Evolutionary conservation across 179 eudicot species (phyloP).

Genomic region (Spergularia azorica): DNA sequence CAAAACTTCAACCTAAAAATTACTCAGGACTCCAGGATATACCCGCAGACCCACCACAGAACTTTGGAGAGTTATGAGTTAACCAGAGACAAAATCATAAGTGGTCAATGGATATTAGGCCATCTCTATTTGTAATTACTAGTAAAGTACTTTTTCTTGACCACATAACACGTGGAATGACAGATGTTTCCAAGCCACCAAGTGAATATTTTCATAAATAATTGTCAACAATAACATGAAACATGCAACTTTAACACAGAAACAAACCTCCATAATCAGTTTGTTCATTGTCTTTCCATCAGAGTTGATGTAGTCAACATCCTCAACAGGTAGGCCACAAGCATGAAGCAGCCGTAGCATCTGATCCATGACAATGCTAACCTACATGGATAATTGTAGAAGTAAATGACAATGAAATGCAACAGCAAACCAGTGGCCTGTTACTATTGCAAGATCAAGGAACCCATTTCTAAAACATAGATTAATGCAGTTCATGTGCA

Average conservation of each 20-base stretch:
- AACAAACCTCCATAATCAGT: slow-evolving; percentile 78
- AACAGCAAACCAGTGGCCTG: not conserved
- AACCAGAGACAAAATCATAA: no score
- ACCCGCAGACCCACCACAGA: no score
- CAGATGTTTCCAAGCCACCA: slow-evolving; percentile 3
- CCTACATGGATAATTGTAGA: slow-evolving; percentile 39
- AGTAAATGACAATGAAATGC: not conserved
- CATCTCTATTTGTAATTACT: no score
- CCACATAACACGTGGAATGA: not conserved
- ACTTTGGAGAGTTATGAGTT: no score
- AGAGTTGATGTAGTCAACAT: slow-evolving; percentile 95
- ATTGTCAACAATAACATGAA: not conserved
- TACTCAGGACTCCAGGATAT: no score
- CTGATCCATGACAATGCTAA: slow-evolving; percentile 96
- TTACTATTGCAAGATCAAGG: not conserved
- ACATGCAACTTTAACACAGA: not conserved
- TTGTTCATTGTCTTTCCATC: slow-evolving; percentile 96
- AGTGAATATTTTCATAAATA: not conserved
- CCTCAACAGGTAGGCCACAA: slow-evolving; percentile 87
- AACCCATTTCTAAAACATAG: not conserved
- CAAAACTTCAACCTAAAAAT: no score
- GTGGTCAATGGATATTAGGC: no score
- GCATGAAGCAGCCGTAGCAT: slow-evolving; percentile 94
- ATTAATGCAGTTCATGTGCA: not conserved
- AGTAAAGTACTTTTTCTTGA: no score